Evolutionary conservation across 2,329 filamentous ascomycete species (phyloP), one percentile per base, ranked within the genome.

Genomic region (Basipetospora chlamydospora): DNA sequence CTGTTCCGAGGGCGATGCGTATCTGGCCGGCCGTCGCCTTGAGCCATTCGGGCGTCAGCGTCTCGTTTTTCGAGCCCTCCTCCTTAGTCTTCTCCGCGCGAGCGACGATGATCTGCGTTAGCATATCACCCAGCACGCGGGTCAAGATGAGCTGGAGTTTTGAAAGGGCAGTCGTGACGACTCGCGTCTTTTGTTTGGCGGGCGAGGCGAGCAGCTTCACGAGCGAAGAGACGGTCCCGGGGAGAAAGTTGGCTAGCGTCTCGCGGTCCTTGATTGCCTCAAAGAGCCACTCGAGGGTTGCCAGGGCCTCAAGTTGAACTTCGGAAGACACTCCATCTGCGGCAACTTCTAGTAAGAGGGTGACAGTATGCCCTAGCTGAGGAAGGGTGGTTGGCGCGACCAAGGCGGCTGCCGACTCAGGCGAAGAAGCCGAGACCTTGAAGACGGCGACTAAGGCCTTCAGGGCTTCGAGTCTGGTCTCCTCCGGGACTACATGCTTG

Each of bases 221-320:
- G 17, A 98, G 60, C 1, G 77, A 74, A 3, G 90, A 96, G 0
- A 94, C 73, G 0, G 84, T 84, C 8, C 87, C 85, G 0, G 92
- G 90, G 28, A 96, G 65, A 49, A 98, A 90, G 42, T 73, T 87
- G 8, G 85, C 83, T 39, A 93, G 62, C 3, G 82, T 74, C n/a
- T 80, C 70, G 32, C 70, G 70, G 47, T 90, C 80, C 36, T 69
- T 74, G 29, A 94, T 66, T 16, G 74, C 71, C 6, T 54, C 49
- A 44, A 76, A 72, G 6, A 90, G 59, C 1, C 70, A 60, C 35
- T 70, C 59, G 2, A 95, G 52, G 6, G 80, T 74, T 10, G 62
- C 55, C 3, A 84, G 60, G 5, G 85, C 81, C 44, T 80, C 71
- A 5, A 79, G 52, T 49, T 88, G 86, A 15, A 88, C 70, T n/a